Evolutionary conservation across 257 asterid genomes (phyloP).

Genomic region (Misopates orontium): DNA sequence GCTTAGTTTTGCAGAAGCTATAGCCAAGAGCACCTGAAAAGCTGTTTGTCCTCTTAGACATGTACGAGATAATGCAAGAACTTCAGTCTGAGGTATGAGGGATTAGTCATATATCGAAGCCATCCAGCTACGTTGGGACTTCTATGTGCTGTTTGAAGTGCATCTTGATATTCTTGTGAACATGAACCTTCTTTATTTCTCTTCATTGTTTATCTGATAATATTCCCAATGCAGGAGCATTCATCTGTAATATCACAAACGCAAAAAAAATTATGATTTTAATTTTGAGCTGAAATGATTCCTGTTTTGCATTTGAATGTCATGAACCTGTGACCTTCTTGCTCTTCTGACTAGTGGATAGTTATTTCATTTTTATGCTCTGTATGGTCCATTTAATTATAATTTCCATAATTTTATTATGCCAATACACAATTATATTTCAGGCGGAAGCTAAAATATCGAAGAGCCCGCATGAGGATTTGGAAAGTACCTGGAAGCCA

Average conservation of each 20-base stretch:
- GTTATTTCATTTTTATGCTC: too few relatives aligned
- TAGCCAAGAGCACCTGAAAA: conserved; percentile 96
- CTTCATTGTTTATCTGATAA: neutral
- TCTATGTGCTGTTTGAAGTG: conserved; percentile 12
- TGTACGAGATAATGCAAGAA: conserved; percentile 94
- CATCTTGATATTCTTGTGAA: conserved; percentile 8
- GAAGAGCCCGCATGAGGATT: conserved; percentile 93
- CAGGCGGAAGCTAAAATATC: conserved; percentile 95
- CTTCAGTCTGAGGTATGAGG: conserved; percentile 72
- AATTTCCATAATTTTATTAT: too few relatives aligned
- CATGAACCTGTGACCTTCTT: too few relatives aligned
- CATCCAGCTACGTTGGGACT: neutral
- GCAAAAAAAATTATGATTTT: neutral
- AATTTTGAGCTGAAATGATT: conserved; percentile 9
- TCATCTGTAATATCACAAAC: too few relatives aligned
- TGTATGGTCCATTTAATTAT: too few relatives aligned
- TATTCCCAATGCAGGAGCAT: neutral
- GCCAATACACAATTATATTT: too few relatives aligned
- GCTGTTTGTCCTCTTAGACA: conserved; percentile 87
- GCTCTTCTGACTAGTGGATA: too few relatives aligned
- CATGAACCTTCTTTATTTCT: conserved; percentile 15
- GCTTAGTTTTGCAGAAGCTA: conserved; percentile 89
- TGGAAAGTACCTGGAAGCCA: conserved; percentile 88
- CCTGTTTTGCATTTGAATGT: too few relatives aligned
- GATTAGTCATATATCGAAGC: conserved; percentile 13